Evolutionary conservation across 140 eudicot genomes (phyloP).

Genomic region (Ambrosia hybrid): DNA sequence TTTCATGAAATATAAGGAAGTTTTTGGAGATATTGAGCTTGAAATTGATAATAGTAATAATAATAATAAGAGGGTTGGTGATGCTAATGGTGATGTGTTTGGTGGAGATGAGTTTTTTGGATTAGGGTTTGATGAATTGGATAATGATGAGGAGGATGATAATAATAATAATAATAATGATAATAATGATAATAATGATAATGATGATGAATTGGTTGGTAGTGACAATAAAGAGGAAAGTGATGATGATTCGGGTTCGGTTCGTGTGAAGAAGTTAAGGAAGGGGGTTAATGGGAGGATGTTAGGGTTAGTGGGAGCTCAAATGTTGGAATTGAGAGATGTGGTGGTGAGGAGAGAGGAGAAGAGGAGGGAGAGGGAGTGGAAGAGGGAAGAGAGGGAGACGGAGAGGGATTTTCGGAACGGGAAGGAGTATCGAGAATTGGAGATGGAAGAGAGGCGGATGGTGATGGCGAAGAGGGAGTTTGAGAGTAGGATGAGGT

Average conservation of each 20-base stretch:
- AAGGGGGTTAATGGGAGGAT: conserved; percentile 49
- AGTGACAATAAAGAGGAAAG: conserved; percentile 38
- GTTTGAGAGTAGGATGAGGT: conserved; percentile 40
- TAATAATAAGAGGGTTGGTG: no score
- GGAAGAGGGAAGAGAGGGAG: no score
- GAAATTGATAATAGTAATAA: no score
- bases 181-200: conserved; percentile 29
- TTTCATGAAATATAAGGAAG: conserved; percentile 73
- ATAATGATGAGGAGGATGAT: conserved; percentile 46
- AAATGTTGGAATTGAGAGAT: conserved; percentile 70
- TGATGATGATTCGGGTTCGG: conserved; percentile 36
- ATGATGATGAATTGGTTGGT: conserved; percentile 35
- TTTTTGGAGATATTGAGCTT: conserved; percentile 84
- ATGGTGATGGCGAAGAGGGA: conserved; percentile 54
- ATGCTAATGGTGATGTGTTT: neutral
- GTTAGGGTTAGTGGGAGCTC: conserved; percentile 59
- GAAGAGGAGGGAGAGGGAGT: conserved; percentile 59
- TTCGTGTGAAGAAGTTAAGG: conserved; percentile 36
- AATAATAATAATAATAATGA: conserved; percentile 14
- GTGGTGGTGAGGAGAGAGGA: conserved; percentile 66
- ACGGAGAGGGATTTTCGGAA: no score
- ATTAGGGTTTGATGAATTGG: conserved; percentile 53
- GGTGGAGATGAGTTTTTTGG: conserved; percentile 45
- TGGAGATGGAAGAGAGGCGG: conserved; percentile 45
- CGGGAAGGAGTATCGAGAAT: conserved; percentile 30